phyloP scores from a whole-genome alignment of 2,329 filamentous ascomycete genomes.

The Cercospora berteroae region DNA sequence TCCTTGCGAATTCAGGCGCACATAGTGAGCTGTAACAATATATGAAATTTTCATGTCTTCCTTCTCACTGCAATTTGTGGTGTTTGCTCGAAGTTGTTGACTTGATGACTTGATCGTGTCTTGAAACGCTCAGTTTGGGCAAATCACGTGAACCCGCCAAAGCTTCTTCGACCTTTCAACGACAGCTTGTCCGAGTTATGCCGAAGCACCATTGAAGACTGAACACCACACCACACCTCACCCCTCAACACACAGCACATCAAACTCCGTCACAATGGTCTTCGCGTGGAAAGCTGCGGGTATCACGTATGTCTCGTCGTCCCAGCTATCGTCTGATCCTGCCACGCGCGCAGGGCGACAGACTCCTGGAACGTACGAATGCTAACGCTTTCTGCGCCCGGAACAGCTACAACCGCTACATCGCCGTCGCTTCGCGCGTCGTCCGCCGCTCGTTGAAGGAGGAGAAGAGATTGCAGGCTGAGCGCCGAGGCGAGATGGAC shows the following conservation, averaged over 20 bases:
- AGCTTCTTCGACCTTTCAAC: conserved; percentile 1
- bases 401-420: conserved; percentile 97
- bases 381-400: conserved; percentile 26
- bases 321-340: background rate
- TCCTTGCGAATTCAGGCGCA: conserved; percentile 32
- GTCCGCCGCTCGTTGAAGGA: conserved; percentile 98
- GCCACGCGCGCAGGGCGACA: background rate
- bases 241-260: conserved; percentile 16
- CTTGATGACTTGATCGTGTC: background rate
- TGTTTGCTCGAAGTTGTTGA: background rate
- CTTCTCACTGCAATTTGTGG: background rate
- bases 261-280: conserved; percentile 68
- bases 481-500: conserved; percentile 87
- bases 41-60: conserved; percentile 18
- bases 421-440: conserved; percentile 88
- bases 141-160: conserved; percentile 1
- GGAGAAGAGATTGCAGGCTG: conserved; percentile 79
- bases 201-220: conserved; percentile 14
- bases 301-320: conserved; percentile 69
- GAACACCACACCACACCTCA: background rate
- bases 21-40: conserved; percentile 38
- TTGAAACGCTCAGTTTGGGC: background rate
- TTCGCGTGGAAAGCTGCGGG: conserved; percentile 98
- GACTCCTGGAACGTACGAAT: background rate
- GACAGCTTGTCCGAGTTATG: conserved; percentile 8